Percentiles rank a stretch among this genome's conserved stretches.
Evolutionary conservation across 2,329 filamentous ascomycete species (phyloP).

Genomic region (Juglanconis oblonga): DNA sequence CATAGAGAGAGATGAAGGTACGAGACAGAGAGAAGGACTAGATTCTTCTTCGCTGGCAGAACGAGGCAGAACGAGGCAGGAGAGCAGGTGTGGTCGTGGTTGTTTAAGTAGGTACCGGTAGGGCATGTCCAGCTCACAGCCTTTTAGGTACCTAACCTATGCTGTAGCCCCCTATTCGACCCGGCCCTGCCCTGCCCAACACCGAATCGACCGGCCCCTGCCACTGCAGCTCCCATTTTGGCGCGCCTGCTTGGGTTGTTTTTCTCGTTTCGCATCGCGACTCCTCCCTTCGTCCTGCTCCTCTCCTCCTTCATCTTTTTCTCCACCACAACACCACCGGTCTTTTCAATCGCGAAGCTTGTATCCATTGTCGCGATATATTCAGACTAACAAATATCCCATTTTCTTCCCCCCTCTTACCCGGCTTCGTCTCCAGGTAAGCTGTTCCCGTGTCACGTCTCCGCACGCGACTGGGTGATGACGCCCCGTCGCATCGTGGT

Average conservation of each 20-base stretch:
- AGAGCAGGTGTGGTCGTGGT: too few relatives aligned
- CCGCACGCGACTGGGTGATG: slow-evolving; percentile 2
- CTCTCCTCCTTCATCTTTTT: slow-evolving; percentile 7
- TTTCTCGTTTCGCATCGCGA: slow-evolving; percentile 19
- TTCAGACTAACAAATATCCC: neutral
- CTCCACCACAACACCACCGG: neutral
- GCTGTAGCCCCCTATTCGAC: too few relatives aligned
- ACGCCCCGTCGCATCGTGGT: slow-evolving; percentile 1
- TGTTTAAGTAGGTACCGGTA: too few relatives aligned
- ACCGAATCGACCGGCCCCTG: neutral
- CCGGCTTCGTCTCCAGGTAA: slow-evolving; percentile 9
- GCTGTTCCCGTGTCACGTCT: slow-evolving; percentile 6
- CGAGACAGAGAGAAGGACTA: too few relatives aligned
- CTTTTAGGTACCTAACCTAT: too few relatives aligned
- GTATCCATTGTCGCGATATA: slow-evolving; percentile 8
- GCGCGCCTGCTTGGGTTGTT: slow-evolving; percentile 6
- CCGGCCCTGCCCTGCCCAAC: neutral
- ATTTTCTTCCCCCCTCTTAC: neutral
- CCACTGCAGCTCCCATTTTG: neutral
- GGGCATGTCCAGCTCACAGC: too few relatives aligned
- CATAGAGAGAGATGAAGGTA: too few relatives aligned
- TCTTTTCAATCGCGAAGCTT: slow-evolving; percentile 11
- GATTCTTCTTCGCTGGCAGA: too few relatives aligned
- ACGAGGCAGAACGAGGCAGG: too few relatives aligned
- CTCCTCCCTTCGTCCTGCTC: neutral